Evolutionary conservation across 176 grass and related monocot species (phyloP), one percentile per base, ranked within the genome.

Genomic region (Areca catechu): DNA sequence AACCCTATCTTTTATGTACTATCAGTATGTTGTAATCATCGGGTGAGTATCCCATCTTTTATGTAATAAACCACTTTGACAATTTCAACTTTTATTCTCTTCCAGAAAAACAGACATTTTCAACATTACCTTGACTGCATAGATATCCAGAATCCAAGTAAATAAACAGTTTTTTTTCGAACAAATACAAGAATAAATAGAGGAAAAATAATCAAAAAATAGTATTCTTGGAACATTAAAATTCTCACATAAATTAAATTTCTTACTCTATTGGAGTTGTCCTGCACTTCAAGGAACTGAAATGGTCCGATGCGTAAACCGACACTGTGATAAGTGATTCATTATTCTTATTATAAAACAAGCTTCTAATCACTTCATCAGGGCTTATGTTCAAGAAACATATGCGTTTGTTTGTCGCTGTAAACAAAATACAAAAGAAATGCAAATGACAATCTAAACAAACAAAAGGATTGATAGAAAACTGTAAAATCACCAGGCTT

Each of bases 321-420:
- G 70, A 72, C 57, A 72, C 22, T 3, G 58, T 62, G 24, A 72
- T 63, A 47, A 72, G 57, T 16, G 58, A 72, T 0, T 55, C 50
- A 14, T 72, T 54, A 62, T 53, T 55, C 58, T 72, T 72, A 5
- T 72, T 62, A 53, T 62, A 72, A 28, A 62, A 72, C 47, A 62
- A 53, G 24, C 58, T 62, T 28, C 24, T 62, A 48, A 62, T 62
- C n/a, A 62, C 48, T 63, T 72, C 58, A 54, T 72, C 56, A 34
- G 23, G 57, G 16, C 19, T 53, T 70, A 50, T 24, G 28, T 72
- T 72, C n/a, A 72, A 23, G 18, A 53, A 62, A 48, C 58, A 72
- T 72, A 62, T 62, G 37, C 57, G 50, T 47, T 72, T 62, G 48
- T 72, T 72, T 12, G 43, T 61, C 18, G 22, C 69, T 71, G 56